These are phyloP conservation scores for Ecytonucleospora hepatopenaei DNA, from an alignment of 371 early-diverging fungal species.

Conservation along the genomic window DNA sequence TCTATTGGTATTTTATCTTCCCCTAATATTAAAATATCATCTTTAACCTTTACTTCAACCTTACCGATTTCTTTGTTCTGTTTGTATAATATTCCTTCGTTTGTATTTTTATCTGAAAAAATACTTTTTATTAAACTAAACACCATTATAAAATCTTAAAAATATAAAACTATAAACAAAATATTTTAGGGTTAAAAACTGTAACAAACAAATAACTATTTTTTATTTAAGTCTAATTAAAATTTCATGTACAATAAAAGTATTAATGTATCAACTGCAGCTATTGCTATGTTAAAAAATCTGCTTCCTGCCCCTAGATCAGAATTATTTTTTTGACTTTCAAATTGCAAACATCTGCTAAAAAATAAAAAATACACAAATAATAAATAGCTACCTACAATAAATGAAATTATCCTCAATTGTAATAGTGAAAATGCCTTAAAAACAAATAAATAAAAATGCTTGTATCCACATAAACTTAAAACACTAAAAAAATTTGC, in stretches of 20 bases:
- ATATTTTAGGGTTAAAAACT: not conserved
- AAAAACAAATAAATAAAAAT: constrained; percentile 58
- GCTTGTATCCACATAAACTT: constrained; percentile 84
- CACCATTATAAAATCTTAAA: constrained; percentile 8
- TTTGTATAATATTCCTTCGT: not conserved
- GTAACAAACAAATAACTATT: not conserved
- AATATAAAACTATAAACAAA: not conserved
- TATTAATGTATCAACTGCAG: not conserved
- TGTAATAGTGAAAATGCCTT: constrained; percentile 7
- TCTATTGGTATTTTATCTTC: not conserved
- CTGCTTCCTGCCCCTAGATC: too few relatives aligned
- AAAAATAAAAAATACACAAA: constrained; percentile 49
- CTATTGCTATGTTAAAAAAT: not conserved
- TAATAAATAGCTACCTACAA: constrained; percentile 25
- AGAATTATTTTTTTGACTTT: not conserved
- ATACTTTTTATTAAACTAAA: constrained; percentile 18
- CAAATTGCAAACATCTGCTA: constrained; percentile 42
- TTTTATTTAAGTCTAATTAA: not conserved
- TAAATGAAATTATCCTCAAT: constrained; percentile 10
- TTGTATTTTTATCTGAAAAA: not conserved
- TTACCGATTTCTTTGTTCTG: constrained; percentile 3
- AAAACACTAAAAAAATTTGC: constrained; percentile 72
- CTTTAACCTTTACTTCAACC: not conserved
- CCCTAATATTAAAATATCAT: not conserved
- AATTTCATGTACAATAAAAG: not conserved